Base-by-base conservation (phyloP, 352 stramenopile species). In the Phytopythium ostracodes region DNA sequence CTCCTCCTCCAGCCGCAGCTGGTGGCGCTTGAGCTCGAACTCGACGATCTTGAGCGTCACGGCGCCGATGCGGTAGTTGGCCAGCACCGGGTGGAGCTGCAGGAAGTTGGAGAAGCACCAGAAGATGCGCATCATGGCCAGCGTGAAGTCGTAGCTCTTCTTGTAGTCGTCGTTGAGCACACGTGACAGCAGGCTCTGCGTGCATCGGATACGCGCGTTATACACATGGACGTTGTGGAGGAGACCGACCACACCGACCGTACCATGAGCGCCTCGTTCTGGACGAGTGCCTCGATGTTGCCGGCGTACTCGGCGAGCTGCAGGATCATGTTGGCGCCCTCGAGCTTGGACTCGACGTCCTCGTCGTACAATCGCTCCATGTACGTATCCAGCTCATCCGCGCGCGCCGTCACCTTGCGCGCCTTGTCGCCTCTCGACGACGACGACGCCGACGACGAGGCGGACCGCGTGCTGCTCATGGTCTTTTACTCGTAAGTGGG, bases 81-180 rank as follows among this genome's bases (percentile, higher is more conserved):
- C 81, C 35, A 99, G 75, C 55, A 97, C 87, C 27, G 81, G 72
- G 63, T 99, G 96, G 59, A 98, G 92, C 72, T 98, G 91, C 53
- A 96, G 67, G 63, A 98, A 97, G 75, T 97, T 98, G 58, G 91
- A 98, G 63, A 98, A 97, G 59, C 91, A 94, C 72, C 94, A 96
- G 65, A 98, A 98, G 56, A 98, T 91, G 63, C 96, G 87, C 78
- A 98, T 91, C 71, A 99, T 96, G 11, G 92, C 96, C 65, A 98
- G 92, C 33, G 87, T 89, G 53, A 99, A 92, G 70, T 98, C 94
- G 59, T 92, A 94, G 56, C 78, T 96, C 69, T 97, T 97, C 71
- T 96, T 96, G 79, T 96, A 98, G 59, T 98, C 94, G 70, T 98
- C 96, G 54, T 95, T 94, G 33, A 98, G 75, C 20, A 98, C 88